phyloP scores from a whole-genome alignment of 805 yeast species.

The Suhomyces sp. region DNA sequence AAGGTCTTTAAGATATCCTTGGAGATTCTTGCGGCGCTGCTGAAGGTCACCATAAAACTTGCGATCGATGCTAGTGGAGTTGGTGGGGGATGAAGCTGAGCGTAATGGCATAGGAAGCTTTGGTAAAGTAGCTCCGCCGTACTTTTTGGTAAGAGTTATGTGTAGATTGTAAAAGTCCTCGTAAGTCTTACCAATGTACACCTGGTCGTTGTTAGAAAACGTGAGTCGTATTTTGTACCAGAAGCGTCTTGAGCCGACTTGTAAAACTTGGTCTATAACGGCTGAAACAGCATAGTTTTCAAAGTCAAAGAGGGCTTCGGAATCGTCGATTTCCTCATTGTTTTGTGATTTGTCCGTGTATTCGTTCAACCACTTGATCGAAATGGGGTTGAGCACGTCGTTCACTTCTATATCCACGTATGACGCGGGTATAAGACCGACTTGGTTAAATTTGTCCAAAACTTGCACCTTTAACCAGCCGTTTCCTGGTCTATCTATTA shows the following conservation, averaged over 20 bases:
- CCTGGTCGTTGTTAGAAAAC: constrained; percentile 15
- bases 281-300: constrained; percentile 10
- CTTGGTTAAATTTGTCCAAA: constrained; percentile 17
- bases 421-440: constrained; percentile 38
- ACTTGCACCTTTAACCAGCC: constrained; percentile 39
- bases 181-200: constrained; percentile 30
- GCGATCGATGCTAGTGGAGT: constrained; percentile 9
- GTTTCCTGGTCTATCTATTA: constrained; percentile 35
- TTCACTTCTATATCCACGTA: constrained; percentile 40
- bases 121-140: constrained; percentile 18
- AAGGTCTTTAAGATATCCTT: constrained; percentile 22
- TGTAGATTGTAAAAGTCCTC: constrained; percentile 39
- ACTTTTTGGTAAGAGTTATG: constrained; percentile 8
- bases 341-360: constrained; percentile 1
- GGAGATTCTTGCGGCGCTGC: constrained; percentile 22
- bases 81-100: constrained; percentile 1
- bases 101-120: constrained; percentile 30
- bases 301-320: constrained; percentile 2
- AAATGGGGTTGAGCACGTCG: constrained; percentile 32
- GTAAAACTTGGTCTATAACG: constrained; percentile 26
- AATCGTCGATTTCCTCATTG: background rate
- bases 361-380: constrained; percentile 30
- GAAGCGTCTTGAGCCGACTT: constrained; percentile 17
- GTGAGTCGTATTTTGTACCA: constrained; percentile 37
- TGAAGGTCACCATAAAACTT: constrained; percentile 15